A percentile compares a stretch with the other conserved stretches of the same genome.
These are phyloP conservation scores for Hypoxylon sp. DNA, from an alignment of 2,329 filamentous ascomycete genomes.

Conservation along the genomic window DNA sequence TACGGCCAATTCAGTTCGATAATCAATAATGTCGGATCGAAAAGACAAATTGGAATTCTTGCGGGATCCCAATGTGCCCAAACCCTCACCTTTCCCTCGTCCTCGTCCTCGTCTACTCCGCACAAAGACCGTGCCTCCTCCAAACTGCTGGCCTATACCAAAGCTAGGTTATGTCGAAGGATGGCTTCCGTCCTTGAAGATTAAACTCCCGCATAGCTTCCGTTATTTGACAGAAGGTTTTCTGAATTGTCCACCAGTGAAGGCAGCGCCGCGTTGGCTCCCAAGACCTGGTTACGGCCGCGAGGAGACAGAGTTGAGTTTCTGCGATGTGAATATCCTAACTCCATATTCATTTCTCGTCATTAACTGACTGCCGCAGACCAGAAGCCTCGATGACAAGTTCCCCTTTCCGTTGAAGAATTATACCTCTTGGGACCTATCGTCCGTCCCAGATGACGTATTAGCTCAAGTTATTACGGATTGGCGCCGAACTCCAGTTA, in stretches of 20 bases:
- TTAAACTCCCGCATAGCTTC: constrained; percentile 1
- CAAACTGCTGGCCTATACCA: neutral
- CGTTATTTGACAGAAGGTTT: neutral
- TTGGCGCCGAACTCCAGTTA: constrained; percentile 14
- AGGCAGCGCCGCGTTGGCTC: constrained; percentile 2
- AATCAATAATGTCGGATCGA: neutral
- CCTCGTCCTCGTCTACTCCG: neutral
- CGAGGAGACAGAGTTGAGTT: neutral
- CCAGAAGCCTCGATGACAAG: constrained; percentile 2
- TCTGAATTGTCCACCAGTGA: constrained; percentile 14
- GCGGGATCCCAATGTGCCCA: too few species aligned
- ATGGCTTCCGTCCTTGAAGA: neutral
- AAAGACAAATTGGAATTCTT: neutral
- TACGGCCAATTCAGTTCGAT: neutral
- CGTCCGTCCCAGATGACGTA: neutral
- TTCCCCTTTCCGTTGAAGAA: constrained; percentile 24
- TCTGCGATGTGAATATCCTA: constrained; percentile 20
- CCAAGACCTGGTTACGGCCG: constrained; percentile 6
- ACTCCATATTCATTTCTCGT: neutral
- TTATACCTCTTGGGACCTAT: neutral
- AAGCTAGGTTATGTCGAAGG: neutral
- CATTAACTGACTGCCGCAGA: constrained; percentile 8
- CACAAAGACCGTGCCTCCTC: constrained; percentile 9
- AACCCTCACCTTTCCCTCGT: neutral
- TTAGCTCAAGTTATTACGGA: constrained; percentile 16